Conservation (phyloP, 2,329 filamentous ascomycete species). For the Aspergillus brunneoviolaceus region DNA sequence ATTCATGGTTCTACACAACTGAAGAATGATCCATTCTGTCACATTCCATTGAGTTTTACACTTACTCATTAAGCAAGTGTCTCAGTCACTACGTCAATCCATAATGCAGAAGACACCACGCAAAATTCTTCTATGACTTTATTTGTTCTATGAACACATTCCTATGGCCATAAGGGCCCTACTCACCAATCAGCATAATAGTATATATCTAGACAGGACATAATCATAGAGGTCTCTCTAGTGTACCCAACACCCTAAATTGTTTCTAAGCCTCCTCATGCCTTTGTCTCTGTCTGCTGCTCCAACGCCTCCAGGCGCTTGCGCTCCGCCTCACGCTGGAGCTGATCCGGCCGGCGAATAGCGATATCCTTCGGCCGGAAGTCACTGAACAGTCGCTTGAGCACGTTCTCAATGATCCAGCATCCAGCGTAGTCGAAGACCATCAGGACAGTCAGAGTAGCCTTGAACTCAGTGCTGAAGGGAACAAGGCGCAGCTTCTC, state of each 20-base stretch:
- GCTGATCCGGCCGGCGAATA: constrained; percentile 78
- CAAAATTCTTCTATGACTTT: not conserved
- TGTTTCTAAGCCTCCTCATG: constrained; percentile 27
- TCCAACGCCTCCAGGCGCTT: constrained; percentile 59
- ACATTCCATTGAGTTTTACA: not conserved
- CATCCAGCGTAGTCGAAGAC: constrained; percentile 82
- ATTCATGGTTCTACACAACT: not conserved
- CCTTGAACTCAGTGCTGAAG: constrained; percentile 85
- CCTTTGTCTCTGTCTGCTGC: constrained; percentile 34
- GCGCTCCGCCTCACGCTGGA: constrained; percentile 70
- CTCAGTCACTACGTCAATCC: not conserved
- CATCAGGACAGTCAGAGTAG: constrained; percentile 82
- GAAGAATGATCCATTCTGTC: too few relatives aligned
- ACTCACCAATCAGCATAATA: not conserved
- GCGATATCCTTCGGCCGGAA: constrained; percentile 94
- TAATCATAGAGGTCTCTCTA: not conserved
- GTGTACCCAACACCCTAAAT: not conserved
- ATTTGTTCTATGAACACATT: constrained; percentile 3
- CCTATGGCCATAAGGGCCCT: constrained; percentile 1
- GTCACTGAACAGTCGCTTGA: constrained; percentile 87
- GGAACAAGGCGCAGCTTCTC: constrained; percentile 88
- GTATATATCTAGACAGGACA: constrained; percentile 8
- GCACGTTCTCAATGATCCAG: constrained; percentile 78
- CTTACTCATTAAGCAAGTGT: too few relatives aligned
- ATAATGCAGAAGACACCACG: not conserved